Conservation (phyloP, 2,329 filamentous ascomycete genomes). For the Diaporthe amygdali region DNA sequence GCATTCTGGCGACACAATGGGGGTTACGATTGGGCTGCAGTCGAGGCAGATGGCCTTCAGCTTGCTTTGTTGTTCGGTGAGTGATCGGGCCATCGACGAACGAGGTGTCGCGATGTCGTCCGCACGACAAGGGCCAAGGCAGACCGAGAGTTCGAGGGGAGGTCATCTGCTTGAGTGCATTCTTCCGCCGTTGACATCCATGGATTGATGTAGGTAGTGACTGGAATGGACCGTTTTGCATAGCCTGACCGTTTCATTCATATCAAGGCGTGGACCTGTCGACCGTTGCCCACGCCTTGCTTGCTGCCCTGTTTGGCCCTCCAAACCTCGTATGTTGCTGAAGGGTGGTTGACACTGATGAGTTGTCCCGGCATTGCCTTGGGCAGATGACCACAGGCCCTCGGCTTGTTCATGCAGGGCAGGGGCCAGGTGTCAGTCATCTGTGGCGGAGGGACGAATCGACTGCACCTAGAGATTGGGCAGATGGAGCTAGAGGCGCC, state of each 20-base stretch:
- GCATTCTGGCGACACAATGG: not conserved
- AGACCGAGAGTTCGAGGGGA: not conserved
- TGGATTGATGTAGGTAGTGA: too few species aligned
- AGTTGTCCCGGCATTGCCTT: slow-evolving; percentile 22
- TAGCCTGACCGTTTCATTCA: not conserved
- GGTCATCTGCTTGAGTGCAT: not conserved
- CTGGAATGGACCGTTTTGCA: not conserved
- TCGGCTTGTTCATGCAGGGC: slow-evolving; percentile 18
- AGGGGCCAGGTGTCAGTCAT: slow-evolving; percentile 23
- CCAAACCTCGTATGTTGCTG: not conserved
- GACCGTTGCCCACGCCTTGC: too few species aligned
- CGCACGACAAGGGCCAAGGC: not conserved
- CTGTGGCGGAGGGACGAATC: slow-evolving; percentile 7
- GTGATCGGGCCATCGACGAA: not conserved
- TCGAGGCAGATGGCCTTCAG: not conserved
- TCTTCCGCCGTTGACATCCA: too few species aligned
- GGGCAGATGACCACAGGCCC: slow-evolving; percentile 19
- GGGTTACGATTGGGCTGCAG: not conserved
- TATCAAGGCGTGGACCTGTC: not conserved
- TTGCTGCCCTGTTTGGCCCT: not conserved
- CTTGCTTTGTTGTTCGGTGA: not conserved
- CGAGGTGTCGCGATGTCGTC: not conserved
- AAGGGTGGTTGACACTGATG: slow-evolving; percentile 20
- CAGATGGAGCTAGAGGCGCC: not conserved
- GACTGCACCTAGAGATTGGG: not conserved